Evolutionary conservation across 2,329 filamentous ascomycete species (phyloP), one percentile per base, ranked within the genome.

Genomic region (Alternaria sp.): DNA sequence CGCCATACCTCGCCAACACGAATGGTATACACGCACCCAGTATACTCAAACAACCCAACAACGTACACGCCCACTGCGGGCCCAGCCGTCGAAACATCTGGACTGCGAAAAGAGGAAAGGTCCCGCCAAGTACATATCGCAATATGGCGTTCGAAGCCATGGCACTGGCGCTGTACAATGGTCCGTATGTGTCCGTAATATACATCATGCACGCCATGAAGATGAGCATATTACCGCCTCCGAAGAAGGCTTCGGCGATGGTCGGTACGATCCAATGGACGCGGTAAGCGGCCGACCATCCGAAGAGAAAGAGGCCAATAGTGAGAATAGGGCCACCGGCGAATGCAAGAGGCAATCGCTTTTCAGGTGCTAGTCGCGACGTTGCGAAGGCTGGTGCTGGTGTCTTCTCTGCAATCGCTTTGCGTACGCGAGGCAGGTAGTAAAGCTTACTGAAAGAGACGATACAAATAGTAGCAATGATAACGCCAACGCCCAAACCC

Each of bases 31-130:
- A 57, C 0, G 55, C 46, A 6, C 63, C 54, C 6, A 65, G 11
- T 6, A 67, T 55, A 36, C 62, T 65, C 25, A 67, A 44, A 26
- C 59, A 65, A 0, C 64, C 64, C 19, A 69, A 9, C 7, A 69
- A 28, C 4, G 59, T 67, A 44, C 61, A 67, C 12, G 62, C 58
- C 62, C 65, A 69, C 8, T 66, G 55, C 7, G 57, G 44, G 3
- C 62, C 63, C 5, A 69, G 13, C 4, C 45, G 11, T 7, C 49
- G 54, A n/a, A 65, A 69, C 65, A 74, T 75, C 62, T 88, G 86
- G 1, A 90, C 77, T 0, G 87, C 86, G 66, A 90, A 90, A 0
- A 90, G 73, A 0, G 88, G 88, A 58, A 90, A 90, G 0, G 81
- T 84, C 1, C 83, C 86, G 0, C 85, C 86, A 8, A 89, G 81